Evolutionary conservation across 2,329 filamentous ascomycete species (phyloP), one percentile per base, ranked within the genome.

Genomic region (Fusarium neocosmosporiellum): DNA sequence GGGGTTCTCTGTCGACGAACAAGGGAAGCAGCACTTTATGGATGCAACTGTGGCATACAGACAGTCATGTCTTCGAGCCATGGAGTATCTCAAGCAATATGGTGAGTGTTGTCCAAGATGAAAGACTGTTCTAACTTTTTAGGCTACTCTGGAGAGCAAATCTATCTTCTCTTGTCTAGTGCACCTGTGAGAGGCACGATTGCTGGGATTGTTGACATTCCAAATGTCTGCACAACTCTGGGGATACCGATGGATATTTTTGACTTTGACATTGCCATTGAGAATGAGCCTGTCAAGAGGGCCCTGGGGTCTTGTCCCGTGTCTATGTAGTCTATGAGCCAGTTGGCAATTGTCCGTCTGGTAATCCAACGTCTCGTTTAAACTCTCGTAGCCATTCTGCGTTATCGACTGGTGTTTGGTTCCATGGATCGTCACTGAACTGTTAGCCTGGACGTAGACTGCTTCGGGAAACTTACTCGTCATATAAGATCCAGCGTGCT

Each of bases 231-330:
- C 79, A 97, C 95, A 5, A 98, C 95, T 0, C 85, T 98, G 67
- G 95, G 94, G 0, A 80, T 98, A 62, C 95, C 95, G 1, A 94
- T 97, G 87, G 95, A 98, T 83, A 97, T 98, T 61, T 98, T 98
- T 77, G 94, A 96, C 78, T 97, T 98, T 82, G 95, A 98, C 80
- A 96, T 98, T 74, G 89, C 90, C 54, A 94, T 94, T 87, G 64
- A 86, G 85, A 74, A 46, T 16, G 7, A 86, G 11, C 72, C 87
- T 8, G 89, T 88, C 22, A 77, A 73, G 65, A 60, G 72, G 1
- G 67, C 75, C 4, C 84, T 80, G 20, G 78, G 76, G 11, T 22
- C 71, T 24, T 77, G 75, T 41, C 74, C 76, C 1, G 58, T 77
- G 10, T 68, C 70, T 33, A 22, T 57, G 29, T 36, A 55, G 22